Evolutionary conservation across 2,329 filamentous ascomycete species (phyloP).

Genomic region (Alternaria metachromatica): DNA sequence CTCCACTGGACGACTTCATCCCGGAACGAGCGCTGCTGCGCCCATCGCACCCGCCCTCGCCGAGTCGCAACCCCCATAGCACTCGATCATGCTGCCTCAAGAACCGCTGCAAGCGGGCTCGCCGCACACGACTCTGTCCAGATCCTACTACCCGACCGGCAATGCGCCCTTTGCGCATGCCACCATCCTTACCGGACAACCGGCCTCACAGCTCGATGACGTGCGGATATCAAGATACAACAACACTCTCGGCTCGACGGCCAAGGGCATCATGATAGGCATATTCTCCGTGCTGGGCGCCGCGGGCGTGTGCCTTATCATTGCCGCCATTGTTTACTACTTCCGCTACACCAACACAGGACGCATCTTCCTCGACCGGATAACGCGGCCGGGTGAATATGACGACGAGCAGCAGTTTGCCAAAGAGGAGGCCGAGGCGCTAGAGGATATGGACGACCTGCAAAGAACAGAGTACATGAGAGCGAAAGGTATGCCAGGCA

Average conservation of each 20-base stretch:
- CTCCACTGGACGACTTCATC: slow-evolving; percentile 18
- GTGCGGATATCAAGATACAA: slow-evolving; percentile 35
- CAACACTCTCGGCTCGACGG: slow-evolving; percentile 58
- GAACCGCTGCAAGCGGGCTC: slow-evolving; percentile 32
- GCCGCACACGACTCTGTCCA: slow-evolving; percentile 44
- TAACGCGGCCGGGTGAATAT: slow-evolving; percentile 92
- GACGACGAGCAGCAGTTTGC: slow-evolving; percentile 96
- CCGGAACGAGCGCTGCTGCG: slow-evolving; percentile 32
- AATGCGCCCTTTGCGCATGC: slow-evolving; percentile 36
- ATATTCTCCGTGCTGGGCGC: slow-evolving; percentile 94
- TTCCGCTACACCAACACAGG: slow-evolving; percentile 89
- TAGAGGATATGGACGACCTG: slow-evolving; percentile 95
- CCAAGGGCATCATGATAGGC: slow-evolving; percentile 88
- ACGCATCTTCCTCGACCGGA: slow-evolving; percentile 89
- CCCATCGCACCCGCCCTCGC: slow-evolving; percentile 21
- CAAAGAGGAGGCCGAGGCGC: slow-evolving; percentile 90
- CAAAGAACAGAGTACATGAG: slow-evolving; percentile 87
- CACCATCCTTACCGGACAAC: slow-evolving; percentile 18
- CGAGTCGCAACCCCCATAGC: slow-evolving; percentile 9
- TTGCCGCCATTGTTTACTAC: slow-evolving; percentile 87
- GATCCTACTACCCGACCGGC: slow-evolving; percentile 30
- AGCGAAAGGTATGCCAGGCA: slow-evolving; percentile 78
- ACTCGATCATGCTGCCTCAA: slow-evolving; percentile 42
- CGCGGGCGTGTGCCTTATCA: slow-evolving; percentile 79
- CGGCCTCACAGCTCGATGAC: slow-evolving; percentile 27